Evolutionary conservation across 306 rosid species (phyloP).

Genomic region (Argentina anserina): DNA sequence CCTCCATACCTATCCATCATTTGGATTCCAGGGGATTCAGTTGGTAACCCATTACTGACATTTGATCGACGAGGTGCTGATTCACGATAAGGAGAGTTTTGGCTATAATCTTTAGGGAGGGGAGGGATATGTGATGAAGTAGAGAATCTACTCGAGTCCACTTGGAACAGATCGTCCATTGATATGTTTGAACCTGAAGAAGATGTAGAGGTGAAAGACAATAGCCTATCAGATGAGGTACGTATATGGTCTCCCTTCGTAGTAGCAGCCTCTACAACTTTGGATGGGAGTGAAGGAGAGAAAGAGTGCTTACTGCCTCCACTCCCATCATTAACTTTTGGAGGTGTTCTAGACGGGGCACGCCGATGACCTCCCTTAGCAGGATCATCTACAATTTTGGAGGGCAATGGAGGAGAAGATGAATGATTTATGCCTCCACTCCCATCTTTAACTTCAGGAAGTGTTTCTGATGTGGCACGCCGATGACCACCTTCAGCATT

Average conservation of each 20-base stretch:
- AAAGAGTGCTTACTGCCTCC: not conserved
- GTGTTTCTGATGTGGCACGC: not conserved
- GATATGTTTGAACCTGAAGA: slow-evolving; percentile 33
- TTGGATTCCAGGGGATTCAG: slow-evolving; percentile 38
- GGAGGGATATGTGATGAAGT: slow-evolving; percentile 2
- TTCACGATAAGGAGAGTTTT: slow-evolving; percentile 12
- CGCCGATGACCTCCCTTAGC: slow-evolving; percentile 13
- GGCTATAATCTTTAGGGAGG: slow-evolving; percentile 4
- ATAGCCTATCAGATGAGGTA: slow-evolving; percentile 14
- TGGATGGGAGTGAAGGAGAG: not conserved
- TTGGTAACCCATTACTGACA: slow-evolving; percentile 29
- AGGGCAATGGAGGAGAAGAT: not conserved
- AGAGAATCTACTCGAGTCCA: slow-evolving; percentile 13
- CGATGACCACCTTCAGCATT: slow-evolving; percentile 15
- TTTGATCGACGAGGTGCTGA: slow-evolving; percentile 30
- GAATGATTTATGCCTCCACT: not conserved
- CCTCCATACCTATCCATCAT: slow-evolving; percentile 60
- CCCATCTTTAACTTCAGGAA: slow-evolving; percentile 17
- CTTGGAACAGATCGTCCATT: slow-evolving; percentile 24
- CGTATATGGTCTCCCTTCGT: slow-evolving; percentile 18
- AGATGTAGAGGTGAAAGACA: slow-evolving; percentile 25
- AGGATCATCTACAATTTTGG: slow-evolving; percentile 9
- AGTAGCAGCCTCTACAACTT: slow-evolving; percentile 13
- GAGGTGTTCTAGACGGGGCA: not conserved
- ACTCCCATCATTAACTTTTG: slow-evolving; percentile 17